A percentile compares a stretch with the other conserved stretches of the same genome.
Conservation (phyloP, 2,329 filamentous ascomycete species). For the Phyllosticta citribraziliensis region DNA sequence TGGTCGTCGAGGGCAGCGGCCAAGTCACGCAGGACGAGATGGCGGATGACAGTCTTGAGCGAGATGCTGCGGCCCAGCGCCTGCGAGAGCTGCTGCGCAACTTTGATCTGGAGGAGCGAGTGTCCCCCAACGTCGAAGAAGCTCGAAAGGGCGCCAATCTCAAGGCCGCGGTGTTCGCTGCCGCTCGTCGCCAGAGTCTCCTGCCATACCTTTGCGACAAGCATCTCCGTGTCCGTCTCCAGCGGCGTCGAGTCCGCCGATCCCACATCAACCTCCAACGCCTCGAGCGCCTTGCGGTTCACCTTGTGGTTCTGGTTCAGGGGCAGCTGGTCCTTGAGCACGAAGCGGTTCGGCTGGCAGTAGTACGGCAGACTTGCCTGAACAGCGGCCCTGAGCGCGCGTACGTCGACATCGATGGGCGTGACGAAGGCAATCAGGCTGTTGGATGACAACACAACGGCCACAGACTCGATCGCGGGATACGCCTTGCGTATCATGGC, state of each 20-base stretch:
- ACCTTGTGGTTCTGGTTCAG: conserved; percentile 7
- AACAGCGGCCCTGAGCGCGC: not conserved
- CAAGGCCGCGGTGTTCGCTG: not conserved
- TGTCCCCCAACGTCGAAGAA: conserved; percentile 11
- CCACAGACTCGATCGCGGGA: not conserved
- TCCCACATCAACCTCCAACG: not conserved
- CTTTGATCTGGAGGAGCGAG: conserved; percentile 9
- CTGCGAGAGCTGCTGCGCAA: conserved; percentile 8
- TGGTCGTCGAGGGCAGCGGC: not conserved
- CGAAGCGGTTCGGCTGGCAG: conserved; percentile 1
- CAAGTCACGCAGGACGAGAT: conserved; percentile 5
- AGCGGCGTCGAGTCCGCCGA: not conserved
- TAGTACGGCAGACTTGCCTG: conserved; percentile 4
- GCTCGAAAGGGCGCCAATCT: not conserved
- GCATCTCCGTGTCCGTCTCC: not conserved
- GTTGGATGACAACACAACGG: not conserved
- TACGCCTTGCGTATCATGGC: not conserved
- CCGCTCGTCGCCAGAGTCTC: not conserved
- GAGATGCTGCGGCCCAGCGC: conserved; percentile 1
- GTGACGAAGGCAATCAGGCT: conserved; percentile 7
- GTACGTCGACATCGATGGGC: conserved; percentile 1
- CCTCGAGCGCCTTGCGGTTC: conserved; percentile 7
- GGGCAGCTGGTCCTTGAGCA: not conserved
- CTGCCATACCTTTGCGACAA: conserved; percentile 4
- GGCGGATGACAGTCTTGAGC: conserved; percentile 5